Percentiles rank a stretch among this genome's conserved stretches.
Conservation (phyloP, 176 grass and related monocot genomes). For the Pontederia paniculata region DNA sequence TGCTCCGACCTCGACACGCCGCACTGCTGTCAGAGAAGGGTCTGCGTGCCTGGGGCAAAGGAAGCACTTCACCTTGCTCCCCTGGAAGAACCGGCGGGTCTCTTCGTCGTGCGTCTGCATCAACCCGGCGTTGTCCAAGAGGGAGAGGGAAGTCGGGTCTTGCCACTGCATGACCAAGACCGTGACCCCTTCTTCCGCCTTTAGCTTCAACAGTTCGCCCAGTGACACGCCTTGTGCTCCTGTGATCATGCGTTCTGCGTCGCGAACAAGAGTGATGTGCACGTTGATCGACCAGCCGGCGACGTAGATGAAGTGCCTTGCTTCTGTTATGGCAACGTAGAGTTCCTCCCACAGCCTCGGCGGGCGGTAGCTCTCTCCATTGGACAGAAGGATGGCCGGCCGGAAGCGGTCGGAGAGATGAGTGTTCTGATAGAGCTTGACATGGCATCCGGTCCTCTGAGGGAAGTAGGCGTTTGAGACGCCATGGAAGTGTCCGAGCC, state of each 20-base stretch:
- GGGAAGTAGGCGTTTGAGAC: slow-evolving; percentile 45
- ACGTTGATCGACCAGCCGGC: slow-evolving; percentile 67
- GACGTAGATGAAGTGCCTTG: slow-evolving; percentile 63
- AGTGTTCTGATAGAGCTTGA: slow-evolving; percentile 75
- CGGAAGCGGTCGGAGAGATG: slow-evolving; percentile 43
- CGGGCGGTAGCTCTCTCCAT: slow-evolving; percentile 25
- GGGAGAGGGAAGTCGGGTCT: slow-evolving; percentile 60
- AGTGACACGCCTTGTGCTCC: slow-evolving; percentile 50
- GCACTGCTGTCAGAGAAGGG: slow-evolving; percentile 43
- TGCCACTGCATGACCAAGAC: slow-evolving; percentile 94
- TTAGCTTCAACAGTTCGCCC: slow-evolving; percentile 61
- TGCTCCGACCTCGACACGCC: slow-evolving; percentile 34
- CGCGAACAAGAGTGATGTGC: slow-evolving; percentile 59
- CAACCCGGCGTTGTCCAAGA: slow-evolving; percentile 58
- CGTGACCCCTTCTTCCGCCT: slow-evolving; percentile 66
- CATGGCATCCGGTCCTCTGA: slow-evolving; percentile 35
- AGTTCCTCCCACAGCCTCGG: slow-evolving; percentile 67
- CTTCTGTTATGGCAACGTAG: slow-evolving; percentile 41
- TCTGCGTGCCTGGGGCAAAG: slow-evolving; percentile 60
- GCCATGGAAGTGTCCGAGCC: slow-evolving; percentile 22
- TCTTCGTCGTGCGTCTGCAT: slow-evolving; percentile 85
- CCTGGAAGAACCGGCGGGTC: slow-evolving; percentile 55
- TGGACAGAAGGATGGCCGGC: slow-evolving; percentile 27
- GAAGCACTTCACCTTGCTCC: slow-evolving; percentile 63
- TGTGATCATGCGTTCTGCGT: slow-evolving; percentile 35